Evolutionary conservation across 805 yeast species (phyloP), one percentile per base, ranked within the genome.

Genomic region (Blastobotrys peoriensis): DNA sequence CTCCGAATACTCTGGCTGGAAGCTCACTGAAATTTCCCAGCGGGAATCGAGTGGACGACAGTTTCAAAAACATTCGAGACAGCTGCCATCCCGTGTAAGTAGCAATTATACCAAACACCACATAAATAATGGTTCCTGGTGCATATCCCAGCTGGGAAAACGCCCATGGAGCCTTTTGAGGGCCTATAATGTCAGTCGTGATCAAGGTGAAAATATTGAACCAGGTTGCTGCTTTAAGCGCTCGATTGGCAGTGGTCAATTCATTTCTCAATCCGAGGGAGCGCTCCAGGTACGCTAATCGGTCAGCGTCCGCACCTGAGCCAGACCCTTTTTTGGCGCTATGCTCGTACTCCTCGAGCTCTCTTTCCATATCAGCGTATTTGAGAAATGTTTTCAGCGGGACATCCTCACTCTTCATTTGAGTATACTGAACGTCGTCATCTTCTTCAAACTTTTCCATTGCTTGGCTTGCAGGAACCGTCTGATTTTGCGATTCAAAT

Each of bases 121-220:
- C 54, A 50, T 64, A 69, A 6, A 69, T 53, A 28, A 67, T 62
- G 40, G 64, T 55, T 23, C 74, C 74, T 5, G 71, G 71, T 22
- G 63, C 73, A 43, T 63, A 67, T 13, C 74, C 74, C 49, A 69
- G 56, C 45, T 65, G 65, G 3, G 66, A 50, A 43, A 69, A 58
- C 8, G 73, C 70, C 49, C 65, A 68, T 1, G 73, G 74, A 22
- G 73, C 71, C 41, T 62, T 59, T 6, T 65, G 57, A 17, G 74
- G 74, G 13, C 74, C 74, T 34, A 70, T 58, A 38, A 69, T 68
- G 56, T 70, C 74, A 3, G 74, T 68, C 19, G 74, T 69, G 47
- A 69, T 70, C 41, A 70, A 54, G 47, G 61, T 67, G 55, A 69
- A 68, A n/a, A 68, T 70, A 2, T 39, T 39, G 42, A 39, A 39